These are phyloP conservation scores for Phenoliferia sp. DNA, from an alignment of 1,284 basidiomycete genomes.

Conservation along the genomic window DNA sequence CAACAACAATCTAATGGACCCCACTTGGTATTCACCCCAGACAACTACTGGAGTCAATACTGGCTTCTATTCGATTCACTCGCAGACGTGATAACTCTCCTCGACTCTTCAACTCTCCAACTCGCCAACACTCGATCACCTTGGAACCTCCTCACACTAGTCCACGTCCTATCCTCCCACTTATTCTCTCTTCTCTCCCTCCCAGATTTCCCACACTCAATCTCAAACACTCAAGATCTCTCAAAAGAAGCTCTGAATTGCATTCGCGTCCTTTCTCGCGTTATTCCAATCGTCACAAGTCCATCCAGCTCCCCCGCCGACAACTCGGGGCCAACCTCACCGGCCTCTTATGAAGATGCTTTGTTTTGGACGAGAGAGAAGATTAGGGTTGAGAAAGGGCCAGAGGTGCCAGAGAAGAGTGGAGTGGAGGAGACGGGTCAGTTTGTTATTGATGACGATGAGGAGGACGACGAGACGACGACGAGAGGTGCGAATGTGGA, in stretches of 20 bases:
- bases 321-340: slow-evolving; percentile 56
- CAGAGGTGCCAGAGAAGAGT: slow-evolving; percentile 11
- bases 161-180: slow-evolving; percentile 65
- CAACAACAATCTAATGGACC: too few species aligned
- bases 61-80: slow-evolving; percentile 76
- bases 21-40: too few species aligned
- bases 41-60: slow-evolving; percentile 53
- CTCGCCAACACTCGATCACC: slow-evolving; percentile 73
- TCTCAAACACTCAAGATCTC: slow-evolving; percentile 43
- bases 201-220: slow-evolving; percentile 6
- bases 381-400: neutral
- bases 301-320: too few species aligned
- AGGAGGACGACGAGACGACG: slow-evolving; percentile 42
- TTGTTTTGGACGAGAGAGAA: slow-evolving; percentile 56
- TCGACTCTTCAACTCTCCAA: slow-evolving; percentile 61
- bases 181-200: slow-evolving; percentile 64
- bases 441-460: slow-evolving; percentile 58
- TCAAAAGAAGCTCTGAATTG: slow-evolving; percentile 84
- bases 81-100: slow-evolving; percentile 80
- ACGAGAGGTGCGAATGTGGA: slow-evolving; percentile 10
- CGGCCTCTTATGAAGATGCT: slow-evolving; percentile 58
- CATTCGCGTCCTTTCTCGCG: slow-evolving; percentile 72
- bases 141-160: slow-evolving; percentile 75
- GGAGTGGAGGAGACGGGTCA: slow-evolving; percentile 38
- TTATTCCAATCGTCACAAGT: slow-evolving; percentile 84